Conservation (phyloP, 2,329 filamentous ascomycete species). For the Paraphoma chrysanthemicola region DNA sequence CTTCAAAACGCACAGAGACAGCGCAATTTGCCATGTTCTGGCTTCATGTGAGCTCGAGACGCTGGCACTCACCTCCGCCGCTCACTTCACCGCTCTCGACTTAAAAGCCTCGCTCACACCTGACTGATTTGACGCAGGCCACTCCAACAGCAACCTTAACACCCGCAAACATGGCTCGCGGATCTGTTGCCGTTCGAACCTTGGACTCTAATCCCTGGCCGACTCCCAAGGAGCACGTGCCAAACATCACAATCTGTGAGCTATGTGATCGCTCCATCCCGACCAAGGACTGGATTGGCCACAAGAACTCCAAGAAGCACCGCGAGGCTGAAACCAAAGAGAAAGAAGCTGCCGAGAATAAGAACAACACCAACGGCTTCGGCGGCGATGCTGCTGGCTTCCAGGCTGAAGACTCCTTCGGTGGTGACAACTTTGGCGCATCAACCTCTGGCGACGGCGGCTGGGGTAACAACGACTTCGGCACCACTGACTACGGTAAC, state of each 20-base stretch:
- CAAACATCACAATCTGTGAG: conserved; percentile 35
- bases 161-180: conserved; percentile 15
- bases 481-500: conserved; percentile 8
- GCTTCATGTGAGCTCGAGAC: too few relatives aligned
- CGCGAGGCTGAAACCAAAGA: conserved; percentile 29
- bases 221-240: conserved; percentile 21
- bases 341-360: conserved; percentile 15
- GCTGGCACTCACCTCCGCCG: too few relatives aligned
- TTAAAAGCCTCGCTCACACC: too few relatives aligned
- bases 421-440: conserved; percentile 21
- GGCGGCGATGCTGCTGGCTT: conserved; percentile 7
- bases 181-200: conserved; percentile 2
- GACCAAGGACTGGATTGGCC: conserved; percentile 39
- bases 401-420: conserved; percentile 22
- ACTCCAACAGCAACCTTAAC: background rate
- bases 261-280: conserved; percentile 38
- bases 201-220: conserved; percentile 35
- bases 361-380: conserved; percentile 13
- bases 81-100: too few relatives aligned
- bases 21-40: background rate
- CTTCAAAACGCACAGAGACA: background rate
- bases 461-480: conserved; percentile 24
- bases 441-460: conserved; percentile 26
- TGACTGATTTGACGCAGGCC: background rate
- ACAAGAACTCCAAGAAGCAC: conserved; percentile 45